Evolutionary conservation across 257 asterid genomes (phyloP).

Genomic region (Rehmannia glutinosa): DNA sequence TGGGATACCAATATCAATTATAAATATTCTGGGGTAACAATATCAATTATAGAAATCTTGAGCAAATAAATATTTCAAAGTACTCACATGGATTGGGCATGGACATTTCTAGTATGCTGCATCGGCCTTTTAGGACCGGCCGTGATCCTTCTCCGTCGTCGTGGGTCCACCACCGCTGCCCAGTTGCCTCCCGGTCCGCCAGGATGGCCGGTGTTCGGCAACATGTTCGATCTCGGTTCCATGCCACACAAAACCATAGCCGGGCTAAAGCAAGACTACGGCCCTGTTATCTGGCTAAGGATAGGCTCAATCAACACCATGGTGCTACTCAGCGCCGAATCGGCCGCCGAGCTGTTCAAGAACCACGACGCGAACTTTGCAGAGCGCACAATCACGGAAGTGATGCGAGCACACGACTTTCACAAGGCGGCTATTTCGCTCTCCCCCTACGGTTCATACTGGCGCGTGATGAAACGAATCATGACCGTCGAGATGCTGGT

Average conservation of each 20-base stretch:
- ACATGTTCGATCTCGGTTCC: slow-evolving; percentile 51
- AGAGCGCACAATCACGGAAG: slow-evolving; percentile 45
- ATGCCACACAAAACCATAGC: slow-evolving; percentile 48
- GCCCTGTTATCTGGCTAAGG: slow-evolving; percentile 48
- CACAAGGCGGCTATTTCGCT: slow-evolving; percentile 42
- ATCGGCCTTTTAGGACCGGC: slow-evolving; percentile 4
- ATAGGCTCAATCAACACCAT: slow-evolving; percentile 49
- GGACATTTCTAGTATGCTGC: slow-evolving; percentile 18
- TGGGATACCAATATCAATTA: not conserved
- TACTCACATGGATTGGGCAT: slow-evolving; percentile 20
- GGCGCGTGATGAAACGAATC: slow-evolving; percentile 50
- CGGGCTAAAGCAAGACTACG: slow-evolving; percentile 22
- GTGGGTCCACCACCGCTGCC: not conserved
- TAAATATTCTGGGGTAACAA: not conserved
- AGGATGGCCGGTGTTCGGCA: slow-evolving; percentile 61
- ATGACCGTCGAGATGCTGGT: slow-evolving; percentile 51
- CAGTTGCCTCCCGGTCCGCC: slow-evolving; percentile 54
- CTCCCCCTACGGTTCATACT: slow-evolving; percentile 57
- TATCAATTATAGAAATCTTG: not conserved
- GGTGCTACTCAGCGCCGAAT: slow-evolving; percentile 30
- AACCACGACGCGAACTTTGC: slow-evolving; percentile 46
- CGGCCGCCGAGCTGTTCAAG: slow-evolving; percentile 55
- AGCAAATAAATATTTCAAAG: not conserved
- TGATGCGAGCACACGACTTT: slow-evolving; percentile 32
- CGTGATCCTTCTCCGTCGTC: slow-evolving; percentile 11